A percentile compares a stretch with the other conserved stretches of the same genome.
These are phyloP conservation scores for Hirsutella rhossiliensis DNA, from an alignment of 2,329 filamentous ascomycete species.

Conservation along the genomic window DNA sequence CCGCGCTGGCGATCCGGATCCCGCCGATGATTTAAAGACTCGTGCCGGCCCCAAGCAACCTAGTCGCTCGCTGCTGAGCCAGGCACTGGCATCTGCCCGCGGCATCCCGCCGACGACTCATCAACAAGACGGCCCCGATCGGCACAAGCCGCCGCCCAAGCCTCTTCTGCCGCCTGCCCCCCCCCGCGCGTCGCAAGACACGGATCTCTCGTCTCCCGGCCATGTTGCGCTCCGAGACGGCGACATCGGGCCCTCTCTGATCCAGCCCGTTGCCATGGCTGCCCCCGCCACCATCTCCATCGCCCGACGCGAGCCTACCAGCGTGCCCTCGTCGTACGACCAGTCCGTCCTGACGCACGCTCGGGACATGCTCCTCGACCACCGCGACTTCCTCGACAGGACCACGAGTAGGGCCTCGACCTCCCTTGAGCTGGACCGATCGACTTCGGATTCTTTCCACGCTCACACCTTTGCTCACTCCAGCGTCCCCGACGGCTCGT, in stretches of 20 bases:
- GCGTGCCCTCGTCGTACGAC: slow-evolving; percentile 19
- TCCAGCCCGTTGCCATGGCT: slow-evolving; percentile 18
- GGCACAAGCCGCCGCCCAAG: slow-evolving; percentile 1
- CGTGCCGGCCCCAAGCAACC: slow-evolving; percentile 25
- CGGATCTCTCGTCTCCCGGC: slow-evolving; percentile 6
- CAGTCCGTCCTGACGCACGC: slow-evolving; percentile 19
- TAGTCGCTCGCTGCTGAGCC: slow-evolving; percentile 43
- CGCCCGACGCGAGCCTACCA: slow-evolving; percentile 15
- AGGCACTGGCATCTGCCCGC: slow-evolving; percentile 46
- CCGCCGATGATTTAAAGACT: slow-evolving; percentile 29
- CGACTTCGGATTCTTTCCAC: slow-evolving; percentile 11
- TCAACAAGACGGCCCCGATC: background rate
- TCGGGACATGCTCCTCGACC: slow-evolving; percentile 24
- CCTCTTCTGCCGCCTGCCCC: background rate
- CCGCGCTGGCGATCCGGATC: slow-evolving; percentile 2
- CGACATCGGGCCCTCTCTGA: slow-evolving; percentile 22
- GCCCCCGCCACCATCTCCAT: slow-evolving; percentile 20
- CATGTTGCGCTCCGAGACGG: slow-evolving; percentile 23
- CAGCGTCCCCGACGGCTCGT: slow-evolving; percentile 15
- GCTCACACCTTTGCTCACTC: slow-evolving; percentile 13
- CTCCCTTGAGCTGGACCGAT: slow-evolving; percentile 22
- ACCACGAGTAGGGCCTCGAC: slow-evolving; percentile 16
- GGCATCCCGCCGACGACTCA: slow-evolving; percentile 25
- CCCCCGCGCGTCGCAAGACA: background rate
- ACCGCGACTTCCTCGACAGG: slow-evolving; percentile 18